Conservation (phyloP, 2,329 filamentous ascomycete genomes). For the Aspergillus fischeri region DNA sequence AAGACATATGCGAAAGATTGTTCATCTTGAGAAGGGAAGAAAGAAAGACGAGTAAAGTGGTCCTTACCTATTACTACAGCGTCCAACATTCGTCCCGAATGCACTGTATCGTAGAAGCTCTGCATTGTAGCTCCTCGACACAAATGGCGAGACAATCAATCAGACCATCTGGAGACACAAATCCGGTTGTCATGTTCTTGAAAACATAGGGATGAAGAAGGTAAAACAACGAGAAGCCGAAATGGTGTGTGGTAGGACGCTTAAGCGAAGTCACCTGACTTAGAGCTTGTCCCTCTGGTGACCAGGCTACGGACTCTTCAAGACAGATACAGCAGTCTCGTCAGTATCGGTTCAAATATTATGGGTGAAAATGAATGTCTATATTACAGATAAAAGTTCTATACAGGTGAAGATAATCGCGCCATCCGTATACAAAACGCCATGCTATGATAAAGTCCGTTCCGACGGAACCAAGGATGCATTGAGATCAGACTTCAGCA, state of each 20-base stretch:
- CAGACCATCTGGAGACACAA: neutral
- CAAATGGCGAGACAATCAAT: neutral
- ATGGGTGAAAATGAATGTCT: neutral
- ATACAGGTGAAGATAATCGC: neutral
- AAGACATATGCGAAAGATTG: neutral
- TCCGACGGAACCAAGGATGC: neutral
- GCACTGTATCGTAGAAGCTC: neutral
- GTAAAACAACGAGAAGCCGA: neutral
- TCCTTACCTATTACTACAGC: neutral
- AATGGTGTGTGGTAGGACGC: neutral
- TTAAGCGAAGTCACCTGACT: neutral
- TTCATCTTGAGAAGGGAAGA: neutral
- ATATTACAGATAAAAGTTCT: neutral
- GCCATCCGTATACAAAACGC: neutral
- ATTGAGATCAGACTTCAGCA: neutral
- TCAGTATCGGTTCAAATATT: neutral
- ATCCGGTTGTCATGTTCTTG: neutral
- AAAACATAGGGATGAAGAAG: neutral
- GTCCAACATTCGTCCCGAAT: neutral
- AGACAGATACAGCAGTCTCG: neutral
- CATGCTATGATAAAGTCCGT: neutral
- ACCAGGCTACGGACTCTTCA: neutral
- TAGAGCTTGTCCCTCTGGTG: neutral
- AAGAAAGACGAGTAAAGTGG: neutral
- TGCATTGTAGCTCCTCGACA: neutral